phyloP scores from a whole-genome alignment of 176 grass and related monocot genomes.

The Aegilops umbellulata region DNA sequence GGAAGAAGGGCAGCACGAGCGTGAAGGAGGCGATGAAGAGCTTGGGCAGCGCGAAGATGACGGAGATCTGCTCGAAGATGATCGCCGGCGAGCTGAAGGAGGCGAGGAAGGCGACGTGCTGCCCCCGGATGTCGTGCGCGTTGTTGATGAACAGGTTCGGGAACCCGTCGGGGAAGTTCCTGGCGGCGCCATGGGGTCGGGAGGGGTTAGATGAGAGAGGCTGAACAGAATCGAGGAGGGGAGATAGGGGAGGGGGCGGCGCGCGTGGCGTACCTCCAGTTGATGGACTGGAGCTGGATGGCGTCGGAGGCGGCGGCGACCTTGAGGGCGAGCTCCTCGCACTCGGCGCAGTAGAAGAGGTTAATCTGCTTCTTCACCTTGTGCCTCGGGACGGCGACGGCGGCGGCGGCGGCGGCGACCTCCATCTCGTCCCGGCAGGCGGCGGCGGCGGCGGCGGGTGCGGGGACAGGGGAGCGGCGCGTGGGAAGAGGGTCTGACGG shows the following conservation, averaged over 20 bases:
- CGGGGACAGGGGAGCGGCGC: conserved; percentile 11
- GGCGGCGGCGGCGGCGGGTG: neutral
- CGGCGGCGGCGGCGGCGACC: neutral
- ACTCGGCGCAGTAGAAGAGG: conserved; percentile 88
- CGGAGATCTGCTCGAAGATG: conserved; percentile 93
- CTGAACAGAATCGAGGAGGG: neutral
- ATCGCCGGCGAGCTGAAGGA: conserved; percentile 86
- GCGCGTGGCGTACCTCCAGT: conserved; percentile 55
- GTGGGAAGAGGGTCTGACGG: neutral
- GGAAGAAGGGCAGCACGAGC: conserved; percentile 93
- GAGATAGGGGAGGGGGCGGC: too few relatives aligned
- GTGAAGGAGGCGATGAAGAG: conserved; percentile 91
- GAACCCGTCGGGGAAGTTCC: conserved; percentile 92
- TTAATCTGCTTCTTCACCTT: conserved; percentile 71
- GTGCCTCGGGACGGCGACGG: conserved; percentile 19
- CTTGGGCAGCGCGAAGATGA: conserved; percentile 90
- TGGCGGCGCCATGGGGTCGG: neutral
- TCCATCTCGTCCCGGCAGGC: conserved; percentile 27
- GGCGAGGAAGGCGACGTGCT: conserved; percentile 96
- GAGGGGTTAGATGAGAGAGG: neutral
- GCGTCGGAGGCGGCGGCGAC: conserved; percentile 58
- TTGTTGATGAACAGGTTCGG: conserved; percentile 97
- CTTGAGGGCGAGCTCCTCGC: conserved; percentile 71
- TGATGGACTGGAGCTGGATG: conserved; percentile 80
- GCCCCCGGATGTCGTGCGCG: conserved; percentile 79